phyloP scores from a whole-genome alignment of 2,329 filamentous ascomycete species.

The Aspergillus sp. region DNA sequence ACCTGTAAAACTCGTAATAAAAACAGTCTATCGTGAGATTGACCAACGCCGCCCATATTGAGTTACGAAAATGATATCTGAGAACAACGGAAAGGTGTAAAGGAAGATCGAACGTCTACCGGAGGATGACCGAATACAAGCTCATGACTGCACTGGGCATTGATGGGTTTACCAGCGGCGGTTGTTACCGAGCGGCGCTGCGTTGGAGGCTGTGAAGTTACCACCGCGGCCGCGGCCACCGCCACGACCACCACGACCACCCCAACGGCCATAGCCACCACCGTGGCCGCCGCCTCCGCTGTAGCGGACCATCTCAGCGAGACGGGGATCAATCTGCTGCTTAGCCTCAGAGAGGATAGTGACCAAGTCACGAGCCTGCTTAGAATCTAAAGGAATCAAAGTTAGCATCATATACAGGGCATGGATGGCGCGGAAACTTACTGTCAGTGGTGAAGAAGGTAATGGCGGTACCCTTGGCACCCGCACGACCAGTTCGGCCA shows the following conservation, averaged over 20 bases:
- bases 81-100: slow-evolving; percentile 15
- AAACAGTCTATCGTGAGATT: slow-evolving; percentile 39
- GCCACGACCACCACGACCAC: slow-evolving; percentile 70
- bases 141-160: slow-evolving; percentile 23
- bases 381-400: slow-evolving; percentile 62
- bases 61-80: slow-evolving; percentile 32
- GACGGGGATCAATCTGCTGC: slow-evolving; percentile 94
- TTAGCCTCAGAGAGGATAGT: slow-evolving; percentile 92
- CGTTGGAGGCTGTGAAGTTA: slow-evolving; percentile 58
- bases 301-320: slow-evolving; percentile 94
- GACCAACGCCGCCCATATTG: slow-evolving; percentile 39
- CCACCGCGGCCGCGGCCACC: slow-evolving; percentile 54
- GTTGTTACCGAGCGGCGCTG: slow-evolving; percentile 56
- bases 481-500: slow-evolving; percentile 69
- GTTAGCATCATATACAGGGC: slow-evolving; percentile 14
- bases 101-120: slow-evolving; percentile 29
- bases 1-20: slow-evolving; percentile 12
- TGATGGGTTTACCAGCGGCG: slow-evolving; percentile 55
- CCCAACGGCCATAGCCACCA: slow-evolving; percentile 54
- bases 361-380: slow-evolving; percentile 96
- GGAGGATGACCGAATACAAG: slow-evolving; percentile 27
- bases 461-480: slow-evolving; percentile 92
- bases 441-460: slow-evolving; percentile 99
- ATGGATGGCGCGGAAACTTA: slow-evolving; percentile 56
- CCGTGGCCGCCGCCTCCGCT: slow-evolving; percentile 78